These are phyloP conservation scores for Cordyceps javanica DNA, from an alignment of 2,329 filamentous ascomycete genomes.

Conservation along the genomic window DNA sequence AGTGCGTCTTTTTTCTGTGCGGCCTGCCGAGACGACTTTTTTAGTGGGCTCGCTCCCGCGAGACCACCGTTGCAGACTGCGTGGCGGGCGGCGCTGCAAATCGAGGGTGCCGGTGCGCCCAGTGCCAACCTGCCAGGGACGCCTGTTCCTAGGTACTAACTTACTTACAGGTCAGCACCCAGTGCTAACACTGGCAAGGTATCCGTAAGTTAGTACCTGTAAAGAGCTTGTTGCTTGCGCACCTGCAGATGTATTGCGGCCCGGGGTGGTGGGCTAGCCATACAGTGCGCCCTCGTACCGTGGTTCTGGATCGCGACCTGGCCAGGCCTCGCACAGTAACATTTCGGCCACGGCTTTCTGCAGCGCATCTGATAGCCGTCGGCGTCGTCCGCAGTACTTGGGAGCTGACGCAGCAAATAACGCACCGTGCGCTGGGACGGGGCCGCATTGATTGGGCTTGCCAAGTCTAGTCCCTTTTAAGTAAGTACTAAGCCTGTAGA, in stretches of 20 bases:
- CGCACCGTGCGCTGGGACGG: neutral
- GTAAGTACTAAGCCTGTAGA: too few species aligned
- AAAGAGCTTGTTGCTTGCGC: neutral
- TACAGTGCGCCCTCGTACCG: neutral
- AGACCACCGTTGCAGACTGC: conserved; percentile 1
- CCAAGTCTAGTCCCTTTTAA: neutral
- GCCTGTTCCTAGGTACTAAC: too few species aligned
- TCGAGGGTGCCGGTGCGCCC: neutral
- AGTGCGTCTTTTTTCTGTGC: neutral
- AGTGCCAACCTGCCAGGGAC: neutral
- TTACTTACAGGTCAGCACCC: too few species aligned
- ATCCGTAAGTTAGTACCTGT: too few species aligned
- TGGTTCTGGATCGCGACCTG: conserved; percentile 7
- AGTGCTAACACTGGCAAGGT: too few species aligned
- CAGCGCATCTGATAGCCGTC: neutral
- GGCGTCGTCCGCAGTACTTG: neutral
- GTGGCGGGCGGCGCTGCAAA: neutral
- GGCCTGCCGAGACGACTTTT: neutral
- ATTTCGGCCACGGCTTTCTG: too few species aligned
- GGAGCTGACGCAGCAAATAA: neutral
- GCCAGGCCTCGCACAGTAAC: neutral
- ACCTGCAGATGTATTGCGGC: neutral
- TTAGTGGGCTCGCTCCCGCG: neutral
- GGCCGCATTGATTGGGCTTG: neutral
- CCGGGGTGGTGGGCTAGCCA: neutral